Evolutionary conservation across 1,284 basidiomycete species (phyloP).

Genomic region (Lentinula novae-zelandiae): DNA sequence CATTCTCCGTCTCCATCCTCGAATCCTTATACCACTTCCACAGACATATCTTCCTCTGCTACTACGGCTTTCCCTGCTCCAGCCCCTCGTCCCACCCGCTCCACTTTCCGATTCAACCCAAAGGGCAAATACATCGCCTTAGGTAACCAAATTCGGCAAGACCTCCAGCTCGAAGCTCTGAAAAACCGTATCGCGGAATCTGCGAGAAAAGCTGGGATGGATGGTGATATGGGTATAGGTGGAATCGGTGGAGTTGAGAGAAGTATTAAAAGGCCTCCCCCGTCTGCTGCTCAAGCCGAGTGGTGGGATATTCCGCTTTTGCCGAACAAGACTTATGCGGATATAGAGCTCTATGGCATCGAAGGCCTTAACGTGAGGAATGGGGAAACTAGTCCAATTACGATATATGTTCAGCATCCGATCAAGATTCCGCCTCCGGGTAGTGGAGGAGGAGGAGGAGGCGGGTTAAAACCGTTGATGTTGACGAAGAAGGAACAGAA

Average conservation of each 20-base stretch:
- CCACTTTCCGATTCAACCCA: constrained; percentile 77
- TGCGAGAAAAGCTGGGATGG: constrained; percentile 89
- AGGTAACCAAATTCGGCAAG: constrained; percentile 83
- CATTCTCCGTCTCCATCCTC: constrained; percentile 42
- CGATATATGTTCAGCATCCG: constrained; percentile 93
- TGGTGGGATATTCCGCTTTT: constrained; percentile 98
- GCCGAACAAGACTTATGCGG: constrained; percentile 76
- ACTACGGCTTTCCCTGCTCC: no score
- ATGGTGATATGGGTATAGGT: constrained; percentile 83
- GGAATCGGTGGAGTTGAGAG: constrained; percentile 48
- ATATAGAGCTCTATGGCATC: constrained; percentile 45
- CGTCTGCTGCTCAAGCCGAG: constrained; percentile 73
- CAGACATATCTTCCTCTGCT: constrained; percentile 10
- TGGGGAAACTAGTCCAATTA: constrained; percentile 70
- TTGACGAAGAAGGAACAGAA: constrained; percentile 95
- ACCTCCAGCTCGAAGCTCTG: constrained; percentile 83
- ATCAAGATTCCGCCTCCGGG: constrained; percentile 92
- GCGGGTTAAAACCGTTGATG: constrained; percentile 78
- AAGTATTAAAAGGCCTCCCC: constrained; percentile 79
- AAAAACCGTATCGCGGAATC: constrained; percentile 92
- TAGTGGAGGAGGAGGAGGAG: constrained; percentile 81
- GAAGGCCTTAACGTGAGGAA: constrained; percentile 58
- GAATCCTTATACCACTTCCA: constrained; percentile 69
- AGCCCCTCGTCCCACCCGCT: no score
- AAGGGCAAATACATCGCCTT: constrained; percentile 89